A percentile compares a stretch with the other conserved stretches of the same genome.
These are phyloP conservation scores for Phylloporus sp. DNA, from an alignment of 1,284 basidiomycete genomes.

Conservation along the genomic window DNA sequence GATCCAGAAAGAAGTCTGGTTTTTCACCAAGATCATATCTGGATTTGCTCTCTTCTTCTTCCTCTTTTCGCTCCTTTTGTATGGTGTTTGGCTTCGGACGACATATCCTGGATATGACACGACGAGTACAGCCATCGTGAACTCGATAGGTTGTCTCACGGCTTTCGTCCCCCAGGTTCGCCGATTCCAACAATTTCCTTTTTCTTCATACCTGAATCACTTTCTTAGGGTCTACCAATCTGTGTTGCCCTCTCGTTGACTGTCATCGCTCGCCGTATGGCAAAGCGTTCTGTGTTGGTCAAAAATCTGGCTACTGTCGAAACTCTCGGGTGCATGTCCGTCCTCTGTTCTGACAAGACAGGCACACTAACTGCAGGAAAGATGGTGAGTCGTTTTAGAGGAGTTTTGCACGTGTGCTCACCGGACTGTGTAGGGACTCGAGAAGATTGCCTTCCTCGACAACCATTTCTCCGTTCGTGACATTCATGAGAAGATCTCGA, in stretches of 20 bases:
- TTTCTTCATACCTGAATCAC: neutral
- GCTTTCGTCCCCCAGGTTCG: constrained; percentile 51
- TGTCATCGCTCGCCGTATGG: constrained; percentile 52
- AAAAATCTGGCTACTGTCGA: constrained; percentile 64
- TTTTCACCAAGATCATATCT: constrained; percentile 52
- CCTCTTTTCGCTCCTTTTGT: constrained; percentile 45
- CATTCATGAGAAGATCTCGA: constrained; percentile 23
- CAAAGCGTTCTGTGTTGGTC: constrained; percentile 56
- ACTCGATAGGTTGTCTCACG: constrained; percentile 51
- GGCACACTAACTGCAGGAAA: constrained; percentile 51
- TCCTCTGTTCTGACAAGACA: constrained; percentile 58
- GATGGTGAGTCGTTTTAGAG: constrained; percentile 29
- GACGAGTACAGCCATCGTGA: constrained; percentile 45
- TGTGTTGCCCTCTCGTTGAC: constrained; percentile 54
- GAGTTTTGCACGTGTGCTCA: neutral
- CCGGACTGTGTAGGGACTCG: constrained; percentile 39
- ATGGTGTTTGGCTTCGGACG: constrained; percentile 47
- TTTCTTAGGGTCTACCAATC: constrained; percentile 46
- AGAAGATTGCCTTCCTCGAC: constrained; percentile 47
- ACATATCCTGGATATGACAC: constrained; percentile 43
- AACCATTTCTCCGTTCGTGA: constrained; percentile 32
- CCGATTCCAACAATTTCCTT: neutral
- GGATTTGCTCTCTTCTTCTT: constrained; percentile 45
- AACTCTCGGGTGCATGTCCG: constrained; percentile 62
- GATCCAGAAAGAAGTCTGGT: constrained; percentile 51